Evolutionary conservation across 1,139 yeast genomes (phyloP), one percentile per base, ranked within the genome.

Genomic region (Lizanozyma gosingica): DNA sequence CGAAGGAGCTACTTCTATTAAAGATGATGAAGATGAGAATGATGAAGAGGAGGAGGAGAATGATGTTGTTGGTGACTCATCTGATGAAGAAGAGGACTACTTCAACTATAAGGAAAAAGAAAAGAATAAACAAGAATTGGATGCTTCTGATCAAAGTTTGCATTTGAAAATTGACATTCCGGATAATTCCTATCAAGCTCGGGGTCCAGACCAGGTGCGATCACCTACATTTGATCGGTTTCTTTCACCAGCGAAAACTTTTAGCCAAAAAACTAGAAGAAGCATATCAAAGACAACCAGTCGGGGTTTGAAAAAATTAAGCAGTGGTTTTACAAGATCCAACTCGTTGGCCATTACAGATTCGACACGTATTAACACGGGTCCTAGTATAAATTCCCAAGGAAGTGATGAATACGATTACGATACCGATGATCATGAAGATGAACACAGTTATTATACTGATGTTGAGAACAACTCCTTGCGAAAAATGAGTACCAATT

Each of bases 401-500:
- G 29, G 11, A 6, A 11, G 29, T 22, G 29, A 22, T 6, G 29
- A 22, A 22, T 22, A 41, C 15, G 41, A 40, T 16, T 44, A 43
- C 15, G 37, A 39, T n/a, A 52, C 46, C 3, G 44, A 44, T 14
- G 50, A 44, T 4, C 45, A 51, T 11, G 51, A 49, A 18, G 48
- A 48, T 3, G 58, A 55, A 36, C 52, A 48, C 17, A 55, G 50
- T 14, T 51, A 51, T 29, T 48, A 46, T 34, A 47, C 49, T 14
- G 45, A 47, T 16, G 35, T 35, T 17, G 47, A 39, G 11, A 40
- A 47, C 9, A 41, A 43, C 37, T 42, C 45, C 14, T 32, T 50
- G 27, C 18, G 15, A 41, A 47, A 50, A 34, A 74, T 73, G 74
- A 74, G 80, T 42, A 64, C 80, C 1, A 72, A 69, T 47, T 92